Evolutionary conservation across 2,329 filamentous ascomycete genomes (phyloP), one percentile per base, ranked within the genome.

Genomic region (Dothideomycetidae sp.): DNA sequence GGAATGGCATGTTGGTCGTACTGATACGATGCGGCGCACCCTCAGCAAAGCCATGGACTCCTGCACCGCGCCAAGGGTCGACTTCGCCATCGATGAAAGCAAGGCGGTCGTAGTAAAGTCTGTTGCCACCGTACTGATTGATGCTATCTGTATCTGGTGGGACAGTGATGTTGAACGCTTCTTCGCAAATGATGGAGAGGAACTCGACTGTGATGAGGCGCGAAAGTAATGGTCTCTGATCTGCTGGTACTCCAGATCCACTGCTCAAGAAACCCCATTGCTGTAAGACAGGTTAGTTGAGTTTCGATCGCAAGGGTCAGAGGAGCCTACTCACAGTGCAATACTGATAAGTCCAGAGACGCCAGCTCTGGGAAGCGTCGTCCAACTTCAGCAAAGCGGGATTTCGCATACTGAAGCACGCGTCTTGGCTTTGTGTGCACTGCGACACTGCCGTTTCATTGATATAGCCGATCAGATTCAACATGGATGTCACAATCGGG

Each of bases 211-310:
- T 70, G 23, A 83, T 63, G 3, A 74, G 65, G 10, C 83, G 76
- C 1, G 82, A 88, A 34, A 90, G 64, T 4, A 92, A 56, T 0
- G 83, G 77, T 1, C 78, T 67, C 37, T 75, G 67, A 41, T 71
- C 61, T 1, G 60, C 48, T 0, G 82, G 82, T 0, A 76, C 74
- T 16, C 75, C 72, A 3, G 73, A 76, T 33, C 83, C 82, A 1
- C 79, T 83, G 46, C 78, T 71, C 34, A 86, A 72, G 57, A 73
- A 90, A 7, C 82, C 83, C 81, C 81, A 90, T 67, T 73, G 70
- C 10, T 53, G 58, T 42, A 50, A 32, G 14, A 19, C 21, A n/a
- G 7, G 7, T 26, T 26, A n/a, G 21, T 26, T 26, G 7, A 26
- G 21, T 7, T 7, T 26, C n/a, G 21, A 26, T 26, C n/a, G 29